phyloP scores from a whole-genome alignment of 2,329 filamentous ascomycete genomes.

The Monilinia aucupariae region DNA sequence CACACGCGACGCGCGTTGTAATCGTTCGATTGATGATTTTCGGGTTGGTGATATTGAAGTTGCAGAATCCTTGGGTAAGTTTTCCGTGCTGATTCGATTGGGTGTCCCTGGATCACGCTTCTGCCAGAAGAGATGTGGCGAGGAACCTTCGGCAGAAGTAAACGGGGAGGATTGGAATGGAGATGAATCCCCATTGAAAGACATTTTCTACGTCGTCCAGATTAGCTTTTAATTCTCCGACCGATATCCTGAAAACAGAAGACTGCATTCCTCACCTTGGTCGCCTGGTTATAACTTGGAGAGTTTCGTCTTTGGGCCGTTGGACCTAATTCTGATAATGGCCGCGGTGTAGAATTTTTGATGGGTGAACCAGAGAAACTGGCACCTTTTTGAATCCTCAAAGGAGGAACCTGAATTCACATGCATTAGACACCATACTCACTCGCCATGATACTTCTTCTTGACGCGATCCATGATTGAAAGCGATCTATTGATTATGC shows the following conservation, averaged over 20 bases:
- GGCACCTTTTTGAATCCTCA: slow-evolving; percentile 71
- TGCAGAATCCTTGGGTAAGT: slow-evolving; percentile 53
- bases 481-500: neutral
- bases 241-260: slow-evolving; percentile 20
- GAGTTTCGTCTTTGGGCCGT: slow-evolving; percentile 86
- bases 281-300: slow-evolving; percentile 75
- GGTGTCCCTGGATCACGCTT: slow-evolving; percentile 63
- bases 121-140: slow-evolving; percentile 89
- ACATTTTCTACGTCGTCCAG: slow-evolving; percentile 52
- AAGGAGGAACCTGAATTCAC: slow-evolving; percentile 58
- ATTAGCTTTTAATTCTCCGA: slow-evolving; percentile 32
- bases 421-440: slow-evolving; percentile 11
- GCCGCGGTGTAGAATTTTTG: slow-evolving; percentile 62
- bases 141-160: slow-evolving; percentile 53
- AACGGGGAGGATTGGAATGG: slow-evolving; percentile 82
- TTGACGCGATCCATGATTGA: neutral
- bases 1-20: slow-evolving; percentile 90
- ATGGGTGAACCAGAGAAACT: slow-evolving; percentile 50
- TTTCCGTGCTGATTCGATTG: slow-evolving; percentile 62
- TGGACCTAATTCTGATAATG: slow-evolving; percentile 83
- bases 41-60: slow-evolving; percentile 62
- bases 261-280: slow-evolving; percentile 53
- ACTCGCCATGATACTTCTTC: neutral
- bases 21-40: slow-evolving; percentile 87
- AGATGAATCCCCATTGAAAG: slow-evolving; percentile 67